Conservation (phyloP, 768 basidiomycete species). For the Leucosporidium yakuticum region DNA sequence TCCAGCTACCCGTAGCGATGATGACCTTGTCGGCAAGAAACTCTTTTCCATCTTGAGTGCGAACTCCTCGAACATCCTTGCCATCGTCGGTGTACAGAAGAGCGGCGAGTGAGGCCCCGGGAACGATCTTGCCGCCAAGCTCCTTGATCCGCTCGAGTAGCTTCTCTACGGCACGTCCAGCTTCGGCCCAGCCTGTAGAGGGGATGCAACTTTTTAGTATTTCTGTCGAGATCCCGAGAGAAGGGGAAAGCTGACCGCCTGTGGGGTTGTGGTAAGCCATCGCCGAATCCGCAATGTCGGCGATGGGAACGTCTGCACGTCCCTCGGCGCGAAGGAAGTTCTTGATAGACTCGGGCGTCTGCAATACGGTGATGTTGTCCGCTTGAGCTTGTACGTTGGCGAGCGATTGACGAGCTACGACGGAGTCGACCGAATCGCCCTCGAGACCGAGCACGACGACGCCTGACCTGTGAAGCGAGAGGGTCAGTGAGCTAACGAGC, state of each 20-base stretch:
- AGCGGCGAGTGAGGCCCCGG: not conserved
- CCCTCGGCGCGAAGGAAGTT: not conserved
- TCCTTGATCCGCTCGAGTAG: not conserved
- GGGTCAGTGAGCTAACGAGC: not conserved
- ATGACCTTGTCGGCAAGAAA: not conserved
- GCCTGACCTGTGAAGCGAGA: not conserved
- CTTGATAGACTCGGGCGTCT: not conserved
- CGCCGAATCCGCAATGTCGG: not conserved
- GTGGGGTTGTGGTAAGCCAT: not conserved
- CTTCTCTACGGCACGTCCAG: not conserved
- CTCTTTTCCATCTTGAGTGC: not conserved
- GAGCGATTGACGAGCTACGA: not conserved
- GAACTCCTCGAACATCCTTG: not conserved
- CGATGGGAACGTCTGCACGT: not conserved
- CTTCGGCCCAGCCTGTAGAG: not conserved
- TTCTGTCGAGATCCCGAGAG: not conserved
- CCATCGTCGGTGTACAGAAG: not conserved
- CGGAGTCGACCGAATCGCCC: not conserved
- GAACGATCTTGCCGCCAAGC: not conserved
- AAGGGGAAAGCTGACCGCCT: not conserved
- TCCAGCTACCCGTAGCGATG: not conserved
- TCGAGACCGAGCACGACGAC: not conserved
- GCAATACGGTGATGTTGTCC: not conserved
- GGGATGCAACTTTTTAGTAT: not conserved
- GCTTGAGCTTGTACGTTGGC: not conserved